phyloP scores from a whole-genome alignment of 768 basidiomycete species.

The Stropharia rugosoannulata region DNA sequence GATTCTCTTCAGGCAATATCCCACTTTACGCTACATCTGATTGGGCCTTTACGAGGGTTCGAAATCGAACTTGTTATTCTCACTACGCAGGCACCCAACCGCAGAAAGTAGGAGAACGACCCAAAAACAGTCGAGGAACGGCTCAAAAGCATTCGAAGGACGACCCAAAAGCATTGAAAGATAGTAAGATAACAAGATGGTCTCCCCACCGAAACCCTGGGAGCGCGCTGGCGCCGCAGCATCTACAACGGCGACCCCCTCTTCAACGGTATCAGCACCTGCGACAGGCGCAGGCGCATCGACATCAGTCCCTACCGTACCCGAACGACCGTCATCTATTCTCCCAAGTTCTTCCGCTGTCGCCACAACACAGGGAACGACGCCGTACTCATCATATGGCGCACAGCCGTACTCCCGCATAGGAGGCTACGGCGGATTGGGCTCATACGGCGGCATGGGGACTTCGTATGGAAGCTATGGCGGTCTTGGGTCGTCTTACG shows the following conservation, averaged over 20 bases:
- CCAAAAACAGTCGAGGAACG: too few relatives aligned
- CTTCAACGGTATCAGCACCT: conserved; percentile 19
- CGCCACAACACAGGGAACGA: conserved; percentile 31
- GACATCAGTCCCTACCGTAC: conserved; percentile 34
- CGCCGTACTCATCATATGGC: conserved; percentile 42
- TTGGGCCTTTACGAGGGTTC: too few relatives aligned
- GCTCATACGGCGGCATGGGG: conserved; percentile 36
- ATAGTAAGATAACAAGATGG: conserved; percentile 45
- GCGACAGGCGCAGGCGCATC: conserved; percentile 18
- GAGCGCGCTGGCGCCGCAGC: conserved; percentile 55
- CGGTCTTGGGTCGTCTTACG: conserved; percentile 15
- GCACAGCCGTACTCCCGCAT: conserved; percentile 23
- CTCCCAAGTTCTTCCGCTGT: conserved; percentile 24
- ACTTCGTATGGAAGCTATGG: conserved; percentile 24
- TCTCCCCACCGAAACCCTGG: conserved; percentile 90
- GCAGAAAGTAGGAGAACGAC: too few relatives aligned
- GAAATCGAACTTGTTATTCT: too few relatives aligned
- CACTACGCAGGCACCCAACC: too few relatives aligned
- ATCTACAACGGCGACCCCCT: conserved; percentile 24
- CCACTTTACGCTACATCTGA: too few relatives aligned
- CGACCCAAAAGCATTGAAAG: too few relatives aligned
- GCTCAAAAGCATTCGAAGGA: too few relatives aligned
- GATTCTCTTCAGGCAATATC: too few relatives aligned
- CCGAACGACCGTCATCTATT: conserved; percentile 62
- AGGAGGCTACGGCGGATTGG: conserved; percentile 36